A percentile compares a stretch with the other conserved stretches of the same genome.
Conservation (phyloP, 768 basidiomycete genomes). For the Lactifluus echinatus region DNA sequence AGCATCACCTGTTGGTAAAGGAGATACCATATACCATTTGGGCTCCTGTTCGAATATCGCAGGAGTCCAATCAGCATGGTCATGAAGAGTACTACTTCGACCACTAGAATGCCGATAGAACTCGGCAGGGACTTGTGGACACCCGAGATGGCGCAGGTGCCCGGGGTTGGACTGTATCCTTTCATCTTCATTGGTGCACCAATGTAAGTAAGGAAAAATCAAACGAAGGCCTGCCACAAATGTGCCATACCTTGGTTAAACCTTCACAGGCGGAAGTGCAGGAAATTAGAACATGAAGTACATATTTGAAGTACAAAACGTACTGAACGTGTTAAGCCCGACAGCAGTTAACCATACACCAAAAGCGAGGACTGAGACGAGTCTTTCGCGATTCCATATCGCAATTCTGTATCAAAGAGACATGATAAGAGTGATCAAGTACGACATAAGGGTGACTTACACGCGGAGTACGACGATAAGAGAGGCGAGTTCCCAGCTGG, state of each 20-base stretch:
- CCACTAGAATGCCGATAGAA: neutral
- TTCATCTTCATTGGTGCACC: too few species aligned
- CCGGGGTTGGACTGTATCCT: neutral
- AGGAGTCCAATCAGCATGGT: neutral
- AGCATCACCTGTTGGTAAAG: conserved; percentile 10
- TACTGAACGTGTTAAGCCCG: neutral
- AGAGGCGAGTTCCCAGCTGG: neutral
- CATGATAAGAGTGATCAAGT: neutral
- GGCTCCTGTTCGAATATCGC: neutral
- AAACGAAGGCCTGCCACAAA: neutral
- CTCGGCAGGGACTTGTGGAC: neutral
- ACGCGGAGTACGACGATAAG: conserved; percentile 1
- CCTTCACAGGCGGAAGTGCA: neutral
- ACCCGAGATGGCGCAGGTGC: neutral
- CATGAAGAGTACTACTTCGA: neutral
- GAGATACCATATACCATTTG: conserved; percentile 4
- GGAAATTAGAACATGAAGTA: neutral
- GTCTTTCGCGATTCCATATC: neutral
- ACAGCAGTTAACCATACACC: neutral
- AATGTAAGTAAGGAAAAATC: too few species aligned
- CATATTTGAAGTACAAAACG: neutral
- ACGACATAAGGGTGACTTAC: neutral
- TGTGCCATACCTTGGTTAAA: neutral
- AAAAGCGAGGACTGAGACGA: neutral
- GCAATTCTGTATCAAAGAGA: neutral